These are phyloP conservation scores for Fusarium sarcochroum DNA, from an alignment of 2,329 filamentous ascomycete genomes.

Conservation along the genomic window DNA sequence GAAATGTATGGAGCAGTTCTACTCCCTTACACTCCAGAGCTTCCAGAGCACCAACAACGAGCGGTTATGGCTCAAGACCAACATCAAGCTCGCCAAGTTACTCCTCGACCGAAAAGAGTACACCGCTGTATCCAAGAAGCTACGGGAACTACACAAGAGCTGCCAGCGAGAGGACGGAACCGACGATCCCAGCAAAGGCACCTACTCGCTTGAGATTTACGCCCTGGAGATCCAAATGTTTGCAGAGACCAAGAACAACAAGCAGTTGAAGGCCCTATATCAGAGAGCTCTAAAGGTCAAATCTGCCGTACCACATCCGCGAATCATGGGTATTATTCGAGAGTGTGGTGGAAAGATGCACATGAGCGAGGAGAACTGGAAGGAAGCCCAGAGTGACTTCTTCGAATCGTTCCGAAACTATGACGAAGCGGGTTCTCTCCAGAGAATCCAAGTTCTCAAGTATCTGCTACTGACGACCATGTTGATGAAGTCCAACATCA, in stretches of 20 bases:
- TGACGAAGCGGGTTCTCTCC: constrained; percentile 95
- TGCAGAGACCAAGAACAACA: constrained; percentile 96
- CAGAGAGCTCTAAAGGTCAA: constrained; percentile 91
- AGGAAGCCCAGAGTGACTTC: constrained; percentile 96
- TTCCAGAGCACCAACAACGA: constrained; percentile 99
- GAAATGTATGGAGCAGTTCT: constrained; percentile 93
- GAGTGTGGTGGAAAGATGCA: constrained; percentile 99
- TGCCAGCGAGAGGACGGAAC: constrained; percentile 90
- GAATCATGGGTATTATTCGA: constrained; percentile 99
- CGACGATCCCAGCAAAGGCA: constrained; percentile 95
- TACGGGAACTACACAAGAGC: constrained; percentile 88
- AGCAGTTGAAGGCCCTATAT: constrained; percentile 93
- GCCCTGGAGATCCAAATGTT: constrained; percentile 99
- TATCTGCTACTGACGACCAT: constrained; percentile 97
- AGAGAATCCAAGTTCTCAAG: constrained; percentile 96
- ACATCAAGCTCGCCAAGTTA: constrained; percentile 94
- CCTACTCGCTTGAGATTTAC: constrained; percentile 95
- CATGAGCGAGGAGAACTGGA: constrained; percentile 99
- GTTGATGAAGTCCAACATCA: constrained; percentile 98
- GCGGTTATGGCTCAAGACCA: constrained; percentile 96
- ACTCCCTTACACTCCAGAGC: constrained; percentile 90
- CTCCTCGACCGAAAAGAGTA: constrained; percentile 95
- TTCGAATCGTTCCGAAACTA: constrained; percentile 99
- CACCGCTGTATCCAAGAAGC: constrained; percentile 81
- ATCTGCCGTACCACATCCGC: constrained; percentile 97